Conservation (phyloP, 2,329 filamentous ascomycete species). For the Aspergillus puulaauensis region DNA sequence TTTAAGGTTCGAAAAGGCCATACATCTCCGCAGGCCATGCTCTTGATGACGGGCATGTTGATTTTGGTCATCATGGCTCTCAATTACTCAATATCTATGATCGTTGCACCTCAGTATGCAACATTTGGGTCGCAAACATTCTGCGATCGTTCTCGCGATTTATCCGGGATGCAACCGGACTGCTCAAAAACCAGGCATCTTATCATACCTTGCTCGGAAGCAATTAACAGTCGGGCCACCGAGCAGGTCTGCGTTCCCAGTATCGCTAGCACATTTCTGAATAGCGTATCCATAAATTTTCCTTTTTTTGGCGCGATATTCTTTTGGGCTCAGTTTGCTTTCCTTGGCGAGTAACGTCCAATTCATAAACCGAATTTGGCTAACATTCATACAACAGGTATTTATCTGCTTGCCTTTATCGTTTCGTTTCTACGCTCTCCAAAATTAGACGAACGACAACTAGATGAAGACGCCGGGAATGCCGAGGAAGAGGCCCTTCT, state of each 20-base stretch:
- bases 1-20: slow-evolving; percentile 88
- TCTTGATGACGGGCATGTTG: slow-evolving; percentile 87
- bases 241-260: slow-evolving; percentile 84
- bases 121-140: slow-evolving; percentile 94
- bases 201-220: slow-evolving; percentile 79
- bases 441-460: slow-evolving; percentile 69
- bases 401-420: slow-evolving; percentile 80
- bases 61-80: slow-evolving; percentile 86
- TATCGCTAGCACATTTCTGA: slow-evolving; percentile 88
- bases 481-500: slow-evolving; percentile 93
- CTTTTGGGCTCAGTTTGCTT: slow-evolving; percentile 95
- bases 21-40: slow-evolving; percentile 85
- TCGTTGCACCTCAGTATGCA: slow-evolving; percentile 93
- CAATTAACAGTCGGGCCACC: slow-evolving; percentile 67
- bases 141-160: slow-evolving; percentile 69
- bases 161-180: slow-evolving; percentile 67
- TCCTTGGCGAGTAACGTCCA: slow-evolving; percentile 60
- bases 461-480: slow-evolving; percentile 86
- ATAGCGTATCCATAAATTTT: slow-evolving; percentile 89
- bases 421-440: slow-evolving; percentile 79
- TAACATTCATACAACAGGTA: slow-evolving; percentile 30
- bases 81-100: slow-evolving; percentile 89
- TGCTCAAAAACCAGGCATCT: slow-evolving; percentile 67
- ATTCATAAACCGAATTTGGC: background rate
- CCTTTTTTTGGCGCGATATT: slow-evolving; percentile 90